phyloP scores from a whole-genome alignment of 768 basidiomycete genomes.

The Termitomyces titanicus region DNA sequence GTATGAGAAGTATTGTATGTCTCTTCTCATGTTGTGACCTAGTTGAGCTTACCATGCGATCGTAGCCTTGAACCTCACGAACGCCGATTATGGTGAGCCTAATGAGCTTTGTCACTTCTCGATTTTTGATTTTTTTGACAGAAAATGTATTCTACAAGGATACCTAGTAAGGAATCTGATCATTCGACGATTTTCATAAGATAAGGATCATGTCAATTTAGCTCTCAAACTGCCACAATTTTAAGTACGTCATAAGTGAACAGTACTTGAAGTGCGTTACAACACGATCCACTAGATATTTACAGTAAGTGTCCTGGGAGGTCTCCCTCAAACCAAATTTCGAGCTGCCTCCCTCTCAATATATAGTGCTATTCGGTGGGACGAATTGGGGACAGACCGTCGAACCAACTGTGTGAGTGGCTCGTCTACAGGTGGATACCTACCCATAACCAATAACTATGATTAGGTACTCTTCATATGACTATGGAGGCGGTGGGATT shows the following conservation, averaged over 20 bases:
- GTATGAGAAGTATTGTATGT: constrained; percentile 46
- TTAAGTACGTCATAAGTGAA: constrained; percentile 32
- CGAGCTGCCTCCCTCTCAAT: neutral
- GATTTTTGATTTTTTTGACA: constrained; percentile 15
- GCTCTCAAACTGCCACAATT: constrained; percentile 48
- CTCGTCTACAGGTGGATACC: neutral
- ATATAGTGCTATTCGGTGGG: constrained; percentile 55
- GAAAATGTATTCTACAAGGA: constrained; percentile 54
- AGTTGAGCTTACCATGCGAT: neutral
- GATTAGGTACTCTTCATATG: constrained; percentile 48
- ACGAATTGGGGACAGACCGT: constrained; percentile 63
- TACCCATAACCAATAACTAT: neutral
- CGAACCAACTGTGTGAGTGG: constrained; percentile 45
- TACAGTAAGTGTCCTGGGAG: constrained; percentile 36
- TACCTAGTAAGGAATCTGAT: constrained; percentile 33
- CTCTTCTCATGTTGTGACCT: neutral
- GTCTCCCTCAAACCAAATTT: neutral
- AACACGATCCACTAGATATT: constrained; percentile 29
- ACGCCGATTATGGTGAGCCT: constrained; percentile 37
- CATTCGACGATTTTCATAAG: neutral
- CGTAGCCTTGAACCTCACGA: constrained; percentile 35
- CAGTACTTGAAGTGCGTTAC: too few relatives aligned
- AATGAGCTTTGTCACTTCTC: neutral
- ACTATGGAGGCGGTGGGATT: constrained; percentile 48
- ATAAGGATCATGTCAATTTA: constrained; percentile 4